Evolutionary conservation across 305 asterid species (phyloP), one percentile per base, ranked within the genome.

Genomic region (Rubia peregrina): DNA sequence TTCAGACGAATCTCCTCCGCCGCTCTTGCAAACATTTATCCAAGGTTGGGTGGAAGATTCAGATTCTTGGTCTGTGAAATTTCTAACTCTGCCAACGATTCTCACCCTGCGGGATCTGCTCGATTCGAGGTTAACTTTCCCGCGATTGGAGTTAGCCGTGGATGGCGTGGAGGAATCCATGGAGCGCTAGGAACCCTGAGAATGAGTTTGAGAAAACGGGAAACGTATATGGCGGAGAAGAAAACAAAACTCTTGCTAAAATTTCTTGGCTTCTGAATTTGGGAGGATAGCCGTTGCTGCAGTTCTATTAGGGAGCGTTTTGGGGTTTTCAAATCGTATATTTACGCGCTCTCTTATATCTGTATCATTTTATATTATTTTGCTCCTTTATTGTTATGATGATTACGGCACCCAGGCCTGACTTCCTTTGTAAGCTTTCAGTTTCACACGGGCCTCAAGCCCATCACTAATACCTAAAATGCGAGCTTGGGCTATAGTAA

Each of bases 61-160:
- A 12, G 85, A 83, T 81, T 89, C 87, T 22, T 62, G 75, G 17
- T 73, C 78, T 0, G 84, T 78, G 44, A 81, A 83, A 36, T 76
- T 85, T 79, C 90, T 75, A 10, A 91, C 77, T 78, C n/a, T n/a
- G n/a, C 95, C 95, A 0, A 89, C 69, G 55, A 91, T 69, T 77
- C 91, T 82, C 16, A 86, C 87, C 44, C 73, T 84, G 16, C 67
- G 74, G 24, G 86, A 74, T 33, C 81, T 74, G 65, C 70, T 73
- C 9, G 76, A 2, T 9, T 40, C 33, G 48, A 7, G 38, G 12
- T 36, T 53, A 5, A 9, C 49, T 12, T 36, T 69, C 16, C 53
- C 46, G 0, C 11, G 65, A 55, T 55, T 60, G 24, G 41, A 60
- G 65, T 70, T 86, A 19, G 75, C 74, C 65, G 69, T 24, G 26